These are phyloP conservation scores for Pleurotus eryngii DNA, from an alignment of 768 basidiomycete species.

Conservation along the genomic window DNA sequence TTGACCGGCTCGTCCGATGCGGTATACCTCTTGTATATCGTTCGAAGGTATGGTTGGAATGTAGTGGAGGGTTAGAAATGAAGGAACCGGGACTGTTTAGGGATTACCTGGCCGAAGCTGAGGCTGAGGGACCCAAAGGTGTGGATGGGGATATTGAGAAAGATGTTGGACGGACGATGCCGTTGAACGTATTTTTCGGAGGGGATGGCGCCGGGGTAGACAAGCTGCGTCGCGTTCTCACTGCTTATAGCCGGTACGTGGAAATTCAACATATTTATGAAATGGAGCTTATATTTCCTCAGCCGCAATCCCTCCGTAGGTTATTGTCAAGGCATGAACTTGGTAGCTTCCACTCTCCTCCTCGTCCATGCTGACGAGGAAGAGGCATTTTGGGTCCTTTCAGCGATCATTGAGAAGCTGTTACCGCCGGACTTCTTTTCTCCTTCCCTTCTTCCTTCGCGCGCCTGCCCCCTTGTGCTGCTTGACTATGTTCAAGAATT, in stretches of 20 bases:
- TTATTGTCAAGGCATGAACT: slow-evolving; percentile 95
- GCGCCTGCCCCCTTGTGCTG: slow-evolving; percentile 90
- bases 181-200: slow-evolving; percentile 94
- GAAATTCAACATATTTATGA: background rate
- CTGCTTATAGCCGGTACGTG: slow-evolving; percentile 86
- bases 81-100: slow-evolving; percentile 87
- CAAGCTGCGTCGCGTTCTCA: slow-evolving; percentile 86
- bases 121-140: slow-evolving; percentile 33
- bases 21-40: slow-evolving; percentile 89
- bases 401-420: slow-evolving; percentile 83
- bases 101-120: slow-evolving; percentile 65
- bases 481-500: slow-evolving; percentile 81
- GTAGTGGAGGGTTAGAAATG: slow-evolving; percentile 89
- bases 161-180: slow-evolving; percentile 90
- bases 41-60: slow-evolving; percentile 91
- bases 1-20: slow-evolving; percentile 72
- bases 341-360: slow-evolving; percentile 91
- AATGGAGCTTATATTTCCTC: slow-evolving; percentile 5
- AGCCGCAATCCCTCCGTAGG: slow-evolving; percentile 92
- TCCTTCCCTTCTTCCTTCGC: slow-evolving; percentile 85
- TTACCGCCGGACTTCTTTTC: slow-evolving; percentile 94
- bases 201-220: slow-evolving; percentile 93
- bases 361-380: slow-evolving; percentile 94
- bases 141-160: slow-evolving; percentile 89
- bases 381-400: slow-evolving; percentile 94